Evolutionary conservation across 805 yeast genomes (phyloP).

Genomic region (Saccharomycopsis synnaedendra): DNA sequence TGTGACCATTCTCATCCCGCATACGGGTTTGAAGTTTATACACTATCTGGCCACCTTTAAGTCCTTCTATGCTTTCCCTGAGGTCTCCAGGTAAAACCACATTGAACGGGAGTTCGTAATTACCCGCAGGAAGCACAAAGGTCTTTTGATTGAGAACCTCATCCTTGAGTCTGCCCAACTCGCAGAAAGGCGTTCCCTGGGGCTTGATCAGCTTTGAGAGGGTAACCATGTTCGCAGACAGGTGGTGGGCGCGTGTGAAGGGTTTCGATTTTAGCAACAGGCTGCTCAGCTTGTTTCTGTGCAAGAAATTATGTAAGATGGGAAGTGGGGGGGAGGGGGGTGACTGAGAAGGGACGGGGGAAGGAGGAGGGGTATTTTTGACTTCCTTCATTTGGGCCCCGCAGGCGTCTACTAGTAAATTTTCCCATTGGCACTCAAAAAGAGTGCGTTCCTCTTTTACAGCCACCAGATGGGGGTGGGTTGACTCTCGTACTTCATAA

Average conservation of each 20-base stretch:
- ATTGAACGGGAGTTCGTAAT: constrained; percentile 84
- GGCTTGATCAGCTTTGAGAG: neutral
- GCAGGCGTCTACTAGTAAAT: constrained; percentile 26
- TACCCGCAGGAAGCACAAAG: constrained; percentile 33
- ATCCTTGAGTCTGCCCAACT: neutral
- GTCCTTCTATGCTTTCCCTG: constrained; percentile 83
- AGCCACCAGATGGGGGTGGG: constrained; percentile 21
- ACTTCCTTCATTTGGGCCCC: constrained; percentile 18
- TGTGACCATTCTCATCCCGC: constrained; percentile 34
- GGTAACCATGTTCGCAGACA: constrained; percentile 2
- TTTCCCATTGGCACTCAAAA: constrained; percentile 69
- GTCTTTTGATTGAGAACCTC: neutral
- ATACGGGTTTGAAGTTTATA: constrained; percentile 70
- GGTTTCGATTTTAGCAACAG: neutral
- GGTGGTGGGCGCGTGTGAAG: constrained; percentile 1
- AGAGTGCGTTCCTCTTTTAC: constrained; percentile 43
- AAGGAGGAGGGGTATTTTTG: too few species aligned
- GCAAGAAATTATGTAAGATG: too few species aligned
- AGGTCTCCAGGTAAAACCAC: constrained; percentile 74
- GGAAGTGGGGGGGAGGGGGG: too few species aligned
- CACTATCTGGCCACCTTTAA: constrained; percentile 62
- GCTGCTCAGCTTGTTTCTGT: too few species aligned
- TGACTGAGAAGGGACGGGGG: too few species aligned
- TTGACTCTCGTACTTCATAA: constrained; percentile 26
- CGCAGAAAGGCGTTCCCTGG: constrained; percentile 9